These are phyloP conservation scores for Pedinophyceae sp. DNA, from an alignment of 139 green algal genomes.

Conservation along the genomic window DNA sequence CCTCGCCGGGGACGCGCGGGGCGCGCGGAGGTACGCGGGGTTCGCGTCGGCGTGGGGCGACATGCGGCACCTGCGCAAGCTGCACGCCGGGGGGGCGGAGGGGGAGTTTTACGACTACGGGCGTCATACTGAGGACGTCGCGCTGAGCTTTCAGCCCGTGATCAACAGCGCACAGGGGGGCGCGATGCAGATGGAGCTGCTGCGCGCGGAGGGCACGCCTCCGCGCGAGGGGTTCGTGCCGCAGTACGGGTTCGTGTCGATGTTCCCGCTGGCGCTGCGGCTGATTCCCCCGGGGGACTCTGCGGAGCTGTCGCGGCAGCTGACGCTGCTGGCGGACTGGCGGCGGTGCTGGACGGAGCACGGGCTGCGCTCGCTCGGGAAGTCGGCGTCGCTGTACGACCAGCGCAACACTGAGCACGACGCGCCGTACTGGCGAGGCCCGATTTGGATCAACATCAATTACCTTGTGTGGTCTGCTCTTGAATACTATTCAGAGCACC, in stretches of 20 bases:
- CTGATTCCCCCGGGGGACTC: conserved; percentile 52
- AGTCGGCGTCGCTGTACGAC: conserved; percentile 43
- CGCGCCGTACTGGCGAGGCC: conserved; percentile 77
- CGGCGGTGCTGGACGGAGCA: too few relatives aligned
- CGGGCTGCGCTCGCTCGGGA: conserved; percentile 46
- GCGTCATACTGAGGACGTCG: conserved; percentile 68
- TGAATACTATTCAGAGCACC: too few relatives aligned
- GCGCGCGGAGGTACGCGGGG: too few relatives aligned
- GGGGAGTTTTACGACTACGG: conserved; percentile 67
- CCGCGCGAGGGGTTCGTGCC: conserved; percentile 44
- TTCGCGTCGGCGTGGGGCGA: conserved; percentile 23
- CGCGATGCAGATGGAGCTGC: not conserved
- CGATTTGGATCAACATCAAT: conserved; percentile 93
- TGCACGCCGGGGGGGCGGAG: conserved; percentile 47
- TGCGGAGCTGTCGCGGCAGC: conserved; percentile 25
- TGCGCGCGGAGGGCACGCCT: not conserved
- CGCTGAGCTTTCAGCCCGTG: conserved; percentile 12
- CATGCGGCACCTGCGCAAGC: conserved; percentile 23
- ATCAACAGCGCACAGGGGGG: not conserved
- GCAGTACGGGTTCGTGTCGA: conserved; percentile 72
- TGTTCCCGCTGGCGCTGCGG: conserved; percentile 82
- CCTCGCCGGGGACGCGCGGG: conserved; percentile 10
- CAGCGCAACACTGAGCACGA: conserved; percentile 79
- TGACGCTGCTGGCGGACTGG: conserved; percentile 40
- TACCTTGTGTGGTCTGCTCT: conserved; percentile 69